A percentile compares a stretch with the other conserved stretches of the same genome.
These are phyloP conservation scores for Cytospora mali DNA, from an alignment of 2,329 filamentous ascomycete genomes.

Conservation along the genomic window DNA sequence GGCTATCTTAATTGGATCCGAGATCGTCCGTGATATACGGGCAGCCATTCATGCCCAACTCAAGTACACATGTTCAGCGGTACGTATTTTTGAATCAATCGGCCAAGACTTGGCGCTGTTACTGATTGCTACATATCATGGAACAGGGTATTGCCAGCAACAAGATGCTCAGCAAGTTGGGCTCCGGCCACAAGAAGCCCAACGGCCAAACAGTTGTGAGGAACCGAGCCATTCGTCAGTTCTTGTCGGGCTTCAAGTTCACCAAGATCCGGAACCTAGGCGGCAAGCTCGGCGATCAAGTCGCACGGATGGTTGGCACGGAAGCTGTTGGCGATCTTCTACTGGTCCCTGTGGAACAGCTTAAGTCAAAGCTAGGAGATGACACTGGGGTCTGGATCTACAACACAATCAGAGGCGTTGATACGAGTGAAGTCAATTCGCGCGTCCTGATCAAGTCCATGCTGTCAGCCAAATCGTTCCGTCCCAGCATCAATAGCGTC, in stretches of 20 bases:
- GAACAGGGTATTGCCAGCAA: conserved; percentile 74
- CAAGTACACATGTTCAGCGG: conserved; percentile 80
- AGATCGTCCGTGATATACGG: conserved; percentile 81
- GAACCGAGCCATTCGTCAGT: conserved; percentile 77
- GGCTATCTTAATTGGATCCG: conserved; percentile 80
- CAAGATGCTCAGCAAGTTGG: conserved; percentile 94
- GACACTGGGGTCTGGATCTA: conserved; percentile 87
- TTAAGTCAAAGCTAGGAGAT: conserved; percentile 78
- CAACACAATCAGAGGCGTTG: conserved; percentile 80
- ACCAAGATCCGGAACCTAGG: conserved; percentile 95
- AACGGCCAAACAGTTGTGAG: conserved; percentile 94
- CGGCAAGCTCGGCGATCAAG: conserved; percentile 88
- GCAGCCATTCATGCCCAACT: conserved; percentile 68
- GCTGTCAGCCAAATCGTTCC: conserved; percentile 94
- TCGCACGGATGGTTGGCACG: conserved; percentile 78
- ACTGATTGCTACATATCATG: neutral
- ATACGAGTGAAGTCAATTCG: conserved; percentile 85
- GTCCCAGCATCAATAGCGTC: conserved; percentile 75
- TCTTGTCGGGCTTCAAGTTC: conserved; percentile 84
- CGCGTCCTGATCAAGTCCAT: conserved; percentile 95
- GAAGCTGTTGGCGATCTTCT: conserved; percentile 78
- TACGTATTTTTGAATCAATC: conserved; percentile 3
- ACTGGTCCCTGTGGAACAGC: conserved; percentile 69
- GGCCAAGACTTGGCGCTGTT: neutral
- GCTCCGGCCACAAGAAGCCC: conserved; percentile 89